Evolutionary conservation across 2,329 filamentous ascomycete species (phyloP).

Genomic region (Septoria petroselini): DNA sequence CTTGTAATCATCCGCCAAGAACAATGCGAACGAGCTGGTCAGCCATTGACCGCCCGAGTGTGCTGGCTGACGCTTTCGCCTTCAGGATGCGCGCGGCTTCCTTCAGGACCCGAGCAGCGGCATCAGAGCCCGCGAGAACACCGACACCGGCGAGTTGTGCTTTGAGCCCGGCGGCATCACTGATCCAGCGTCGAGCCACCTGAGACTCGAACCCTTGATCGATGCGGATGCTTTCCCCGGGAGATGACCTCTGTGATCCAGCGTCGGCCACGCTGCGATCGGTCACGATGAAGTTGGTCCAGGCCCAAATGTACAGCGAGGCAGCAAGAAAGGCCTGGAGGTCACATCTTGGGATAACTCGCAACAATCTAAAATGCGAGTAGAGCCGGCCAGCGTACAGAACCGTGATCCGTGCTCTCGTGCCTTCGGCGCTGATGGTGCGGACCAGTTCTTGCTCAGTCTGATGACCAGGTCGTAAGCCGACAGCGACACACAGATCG

Average conservation of each 20-base stretch:
- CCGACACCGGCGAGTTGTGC: conserved; percentile 10
- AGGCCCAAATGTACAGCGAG: conserved; percentile 7
- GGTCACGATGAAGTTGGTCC: neutral
- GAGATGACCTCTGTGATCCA: neutral
- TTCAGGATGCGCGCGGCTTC: conserved; percentile 9
- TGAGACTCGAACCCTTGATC: conserved; percentile 9
- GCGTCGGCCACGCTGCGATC: neutral
- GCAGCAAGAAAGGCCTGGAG: conserved; percentile 9
- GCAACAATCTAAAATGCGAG: conserved; percentile 2
- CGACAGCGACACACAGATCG: neutral
- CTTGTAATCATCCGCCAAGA: conserved; percentile 4
- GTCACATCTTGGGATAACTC: conserved; percentile 4
- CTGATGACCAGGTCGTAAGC: conserved; percentile 1
- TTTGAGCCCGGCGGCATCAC: conserved; percentile 1
- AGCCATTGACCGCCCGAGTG: conserved; percentile 9
- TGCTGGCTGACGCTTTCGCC: conserved; percentile 10
- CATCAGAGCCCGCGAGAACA: conserved; percentile 8
- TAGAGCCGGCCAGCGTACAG: conserved; percentile 7
- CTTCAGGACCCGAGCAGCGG: conserved; percentile 11
- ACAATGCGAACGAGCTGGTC: conserved; percentile 12
- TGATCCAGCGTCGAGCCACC: conserved; percentile 7
- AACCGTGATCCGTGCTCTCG: conserved; percentile 2
- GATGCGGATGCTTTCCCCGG: conserved; percentile 3
- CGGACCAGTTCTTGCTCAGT: neutral
- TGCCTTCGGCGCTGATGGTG: neutral